Evolutionary conservation across 2,329 filamentous ascomycete species (phyloP), one percentile per base, ranked within the genome.

Genomic region (Fonsecaea pedrosoi): DNA sequence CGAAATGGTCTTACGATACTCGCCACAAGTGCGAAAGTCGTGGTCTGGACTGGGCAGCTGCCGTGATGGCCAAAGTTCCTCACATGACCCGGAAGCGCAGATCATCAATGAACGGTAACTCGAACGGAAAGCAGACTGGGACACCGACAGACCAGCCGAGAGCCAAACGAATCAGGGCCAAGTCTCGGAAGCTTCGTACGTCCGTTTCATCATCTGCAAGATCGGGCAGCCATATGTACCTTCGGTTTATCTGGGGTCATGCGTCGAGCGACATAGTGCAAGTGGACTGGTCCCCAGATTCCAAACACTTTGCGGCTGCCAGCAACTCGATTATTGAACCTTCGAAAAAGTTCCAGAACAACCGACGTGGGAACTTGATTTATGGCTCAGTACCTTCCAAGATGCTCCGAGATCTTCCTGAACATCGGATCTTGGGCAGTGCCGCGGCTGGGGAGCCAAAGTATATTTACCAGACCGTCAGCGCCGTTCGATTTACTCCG

Each of bases 191-290:
- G 21, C n/a, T 48, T 48, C n/a, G 7, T 12, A 30, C 25, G 15
- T 12, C 25, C 21, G 45, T 13, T 13, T 50, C 45, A 25, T 12
- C 12, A 15, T 18, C 45, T 50, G 10, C 45, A 25, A 30, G 18
- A 50, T 38, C 54, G 54, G 54, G 8, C 35, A 55, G 3, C 10
- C 37, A 60, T 9, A 53, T 67, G 25, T 37, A 30, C 34, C 77
- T 78, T 2, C 79, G 77, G 32, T 80, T 77, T 60, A 78, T 79
- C 13, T 88, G 84, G 80, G 85, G 83, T 67, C 85, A 86, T 1
- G 85, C 85, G 0, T 88, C 86, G 0, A 83, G 84, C 30, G 87
- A 89, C 73, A 81, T 89, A 1, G 80, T 84, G 38, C 80, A 81
- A 9, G 75, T 88, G 3, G 82, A 85, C 13, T 89, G 87, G 87